phyloP scores from a whole-genome alignment of 2,329 filamentous ascomycete genomes.

The Colletotrichum trifolii region DNA sequence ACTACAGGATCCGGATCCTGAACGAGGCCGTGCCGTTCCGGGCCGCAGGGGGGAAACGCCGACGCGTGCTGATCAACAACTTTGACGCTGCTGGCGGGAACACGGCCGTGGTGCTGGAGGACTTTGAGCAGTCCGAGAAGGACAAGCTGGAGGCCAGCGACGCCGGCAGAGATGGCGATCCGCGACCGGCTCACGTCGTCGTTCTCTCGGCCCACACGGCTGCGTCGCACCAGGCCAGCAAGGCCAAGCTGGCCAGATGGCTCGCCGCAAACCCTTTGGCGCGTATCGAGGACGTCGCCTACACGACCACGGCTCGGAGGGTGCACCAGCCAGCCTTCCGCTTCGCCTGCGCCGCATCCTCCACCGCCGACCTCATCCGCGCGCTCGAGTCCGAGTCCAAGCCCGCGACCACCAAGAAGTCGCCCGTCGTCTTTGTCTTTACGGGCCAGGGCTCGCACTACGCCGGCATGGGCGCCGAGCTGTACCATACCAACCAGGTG shows the following conservation, averaged over 20 bases:
- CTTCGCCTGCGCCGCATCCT: not conserved
- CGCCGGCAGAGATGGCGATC: not conserved
- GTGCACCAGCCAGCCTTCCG: conserved; percentile 8
- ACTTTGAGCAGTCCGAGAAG: not conserved
- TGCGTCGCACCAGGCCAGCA: conserved; percentile 4
- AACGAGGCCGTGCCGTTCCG: not conserved
- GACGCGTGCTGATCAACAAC: conserved; percentile 48
- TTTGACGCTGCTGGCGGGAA: conserved; percentile 48
- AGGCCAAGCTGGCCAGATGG: not conserved
- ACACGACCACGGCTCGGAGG: conserved; percentile 19
- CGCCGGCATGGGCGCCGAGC: conserved; percentile 45
- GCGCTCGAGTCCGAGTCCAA: not conserved
- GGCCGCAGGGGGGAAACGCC: not conserved
- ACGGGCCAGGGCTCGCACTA: conserved; percentile 49
- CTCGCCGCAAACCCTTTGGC: conserved; percentile 1
- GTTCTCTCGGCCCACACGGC: conserved; percentile 3
- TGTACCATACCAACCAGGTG: conserved; percentile 40
- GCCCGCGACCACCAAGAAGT: not conserved
- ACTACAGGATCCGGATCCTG: conserved; percentile 6
- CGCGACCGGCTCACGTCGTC: conserved; percentile 4
- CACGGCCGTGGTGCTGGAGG: conserved; percentile 40
- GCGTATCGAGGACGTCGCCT: conserved; percentile 5
- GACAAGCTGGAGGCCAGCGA: not conserved
- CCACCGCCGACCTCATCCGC: not conserved
- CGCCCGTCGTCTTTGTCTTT: conserved; percentile 51